Evolutionary conservation across 176 grass and related monocot species (phyloP), one percentile per base, ranked within the genome.

Genomic region (Eragrostis curvula): DNA sequence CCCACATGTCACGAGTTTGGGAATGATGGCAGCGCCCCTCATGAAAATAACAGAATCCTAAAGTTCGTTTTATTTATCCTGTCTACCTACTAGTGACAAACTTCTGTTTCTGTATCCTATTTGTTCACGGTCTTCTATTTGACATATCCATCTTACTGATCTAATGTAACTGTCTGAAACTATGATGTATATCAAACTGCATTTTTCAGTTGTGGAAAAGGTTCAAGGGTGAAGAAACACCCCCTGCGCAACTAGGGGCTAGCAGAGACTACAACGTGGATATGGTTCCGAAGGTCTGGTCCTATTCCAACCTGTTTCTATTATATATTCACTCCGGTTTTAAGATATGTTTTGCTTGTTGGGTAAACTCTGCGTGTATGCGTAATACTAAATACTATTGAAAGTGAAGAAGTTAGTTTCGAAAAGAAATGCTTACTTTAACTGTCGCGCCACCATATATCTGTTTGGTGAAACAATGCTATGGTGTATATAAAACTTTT

Each of bases 181-280:
- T 24, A 12, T 73, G 14, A 14, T 73, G 8, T 21, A 70, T 78
- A 70, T 73, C 16, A 60, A 18, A 23, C 17, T 81, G 20, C 49
- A 20, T 39, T 40, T 68, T 68, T 20, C 83, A 97, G 95, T 80
- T 97, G 3, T 97, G 95, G 95, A 97, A 92, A 88, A 88, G 92
- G 70, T 97, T 97, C 83, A 90, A 85, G 70, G 92, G 92, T 18
- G 83, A 92, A 44, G 81, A 87, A 21, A 80, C 85, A 11, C 88
- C 90, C 1, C 92, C 92, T 18, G 83, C 83, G 0, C 57, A 87
- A 45, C 59, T 97, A 45, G 92, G 95, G 4, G 56, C 92, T 7
- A 94, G 92, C 90, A 97, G 81, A 84, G 95, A 97, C 51, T 97
- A 97, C 83, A 97, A 97, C 29, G 95, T 97, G 11, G 95, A 97